Evolutionary conservation across 805 yeast genomes (phyloP).

Genomic region (Teunomyces atbi): DNA sequence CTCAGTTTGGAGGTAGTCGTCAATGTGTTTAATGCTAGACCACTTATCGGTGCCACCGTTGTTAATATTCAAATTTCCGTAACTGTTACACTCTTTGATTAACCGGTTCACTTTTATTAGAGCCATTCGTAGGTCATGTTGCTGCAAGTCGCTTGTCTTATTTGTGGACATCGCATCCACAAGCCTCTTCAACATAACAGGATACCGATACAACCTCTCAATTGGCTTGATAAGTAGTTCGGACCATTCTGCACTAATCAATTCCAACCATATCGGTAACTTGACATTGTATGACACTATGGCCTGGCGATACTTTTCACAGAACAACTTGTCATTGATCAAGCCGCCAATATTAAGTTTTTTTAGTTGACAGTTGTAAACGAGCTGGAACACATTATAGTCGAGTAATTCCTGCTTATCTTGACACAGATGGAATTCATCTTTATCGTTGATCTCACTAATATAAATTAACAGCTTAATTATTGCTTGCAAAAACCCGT

Average conservation of each 20-base stretch:
- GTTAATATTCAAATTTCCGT: neutral
- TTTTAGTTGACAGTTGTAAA: slow-evolving; percentile 5
- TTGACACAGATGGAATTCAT: neutral
- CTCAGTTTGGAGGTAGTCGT: neutral
- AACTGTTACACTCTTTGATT: slow-evolving; percentile 4
- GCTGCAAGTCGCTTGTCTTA: neutral
- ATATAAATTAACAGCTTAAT: neutral
- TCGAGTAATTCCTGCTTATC: neutral
- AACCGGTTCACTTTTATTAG: slow-evolving; percentile 6
- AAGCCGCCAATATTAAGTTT: slow-evolving; percentile 11
- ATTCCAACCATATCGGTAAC: neutral
- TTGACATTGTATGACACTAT: neutral
- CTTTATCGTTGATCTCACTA: neutral
- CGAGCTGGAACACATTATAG: slow-evolving; percentile 8
- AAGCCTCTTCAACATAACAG: slow-evolving; percentile 4
- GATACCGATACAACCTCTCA: slow-evolving; percentile 6
- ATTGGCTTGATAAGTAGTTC: slow-evolving; percentile 5
- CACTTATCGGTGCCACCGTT: neutral
- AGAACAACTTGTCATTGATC: slow-evolving; percentile 8
- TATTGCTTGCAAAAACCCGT: neutral
- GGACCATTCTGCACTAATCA: neutral
- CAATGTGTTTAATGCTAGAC: neutral
- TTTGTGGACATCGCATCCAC: neutral
- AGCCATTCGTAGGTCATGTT: slow-evolving; percentile 4
- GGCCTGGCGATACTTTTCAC: neutral